These are phyloP conservation scores for Beta macrorhiza DNA, from an alignment of 179 eudicot species.

Conservation along the genomic window DNA sequence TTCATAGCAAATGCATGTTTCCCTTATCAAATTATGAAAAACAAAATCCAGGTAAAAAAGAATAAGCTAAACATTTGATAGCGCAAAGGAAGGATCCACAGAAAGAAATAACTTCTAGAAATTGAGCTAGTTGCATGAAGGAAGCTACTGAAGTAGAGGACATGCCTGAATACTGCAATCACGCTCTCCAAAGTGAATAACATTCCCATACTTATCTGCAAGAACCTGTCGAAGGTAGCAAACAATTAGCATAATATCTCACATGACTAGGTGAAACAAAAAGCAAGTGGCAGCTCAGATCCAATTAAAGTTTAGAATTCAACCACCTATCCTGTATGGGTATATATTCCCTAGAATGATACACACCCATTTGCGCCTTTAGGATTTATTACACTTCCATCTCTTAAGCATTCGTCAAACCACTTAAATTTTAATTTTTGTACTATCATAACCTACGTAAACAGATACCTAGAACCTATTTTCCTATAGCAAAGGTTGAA, in stretches of 20 bases:
- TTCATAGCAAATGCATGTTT: background rate
- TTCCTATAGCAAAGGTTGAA: background rate
- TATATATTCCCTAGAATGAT: background rate
- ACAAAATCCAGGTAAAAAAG: background rate
- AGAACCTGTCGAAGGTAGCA: conserved; percentile 61
- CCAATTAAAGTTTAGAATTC: no score
- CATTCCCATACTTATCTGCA: conserved; percentile 95
- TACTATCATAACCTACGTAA: background rate
- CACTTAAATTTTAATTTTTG: background rate
- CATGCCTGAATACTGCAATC: conserved; percentile 98
- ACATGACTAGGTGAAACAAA: background rate
- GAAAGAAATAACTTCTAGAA: background rate
- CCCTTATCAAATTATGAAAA: background rate
- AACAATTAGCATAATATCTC: background rate
- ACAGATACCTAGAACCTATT: background rate
- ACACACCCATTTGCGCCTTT: background rate
- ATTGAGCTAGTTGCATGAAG: background rate
- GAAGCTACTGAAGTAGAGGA: background rate
- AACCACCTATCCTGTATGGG: background rate
- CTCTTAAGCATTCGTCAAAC: background rate
- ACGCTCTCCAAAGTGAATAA: conserved; percentile 98
- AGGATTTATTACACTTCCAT: background rate
- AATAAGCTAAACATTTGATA: background rate
- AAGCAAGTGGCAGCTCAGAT: background rate
- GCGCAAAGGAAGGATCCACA: background rate